phyloP scores from a whole-genome alignment of 345 rosid species.

The Arabidopsis thaliana region TAIR10.1 NC_003074.8:1416501-1417000 shows the following conservation, averaged over 20 bases:
- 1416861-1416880: not conserved
- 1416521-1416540: conserved; percentile 79
- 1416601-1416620: conserved; percentile 45
- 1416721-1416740: not conserved
- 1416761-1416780: not conserved
- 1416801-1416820: not conserved
- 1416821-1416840: conserved; percentile 9
- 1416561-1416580: conserved; percentile 47
- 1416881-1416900: conserved; percentile 26
- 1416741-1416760: not conserved
- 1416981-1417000: conserved; percentile 94
- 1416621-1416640: not conserved
- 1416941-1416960: conserved; percentile 88
- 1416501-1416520: conserved; percentile 71
- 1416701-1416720: not conserved
- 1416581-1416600: conserved; percentile 43
- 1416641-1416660: not conserved
- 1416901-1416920: conserved; percentile 74
- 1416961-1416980: conserved; percentile 82
- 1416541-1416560: conserved; percentile 80
- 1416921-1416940: conserved; percentile 97
- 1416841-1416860: not conserved
- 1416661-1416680: conserved; percentile 13
- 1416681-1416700: conserved; percentile 2
- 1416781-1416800: not conserved